These are phyloP conservation scores for Diaporthe sp. DNA, from an alignment of 2,329 filamentous ascomycete species.

Conservation along the genomic window DNA sequence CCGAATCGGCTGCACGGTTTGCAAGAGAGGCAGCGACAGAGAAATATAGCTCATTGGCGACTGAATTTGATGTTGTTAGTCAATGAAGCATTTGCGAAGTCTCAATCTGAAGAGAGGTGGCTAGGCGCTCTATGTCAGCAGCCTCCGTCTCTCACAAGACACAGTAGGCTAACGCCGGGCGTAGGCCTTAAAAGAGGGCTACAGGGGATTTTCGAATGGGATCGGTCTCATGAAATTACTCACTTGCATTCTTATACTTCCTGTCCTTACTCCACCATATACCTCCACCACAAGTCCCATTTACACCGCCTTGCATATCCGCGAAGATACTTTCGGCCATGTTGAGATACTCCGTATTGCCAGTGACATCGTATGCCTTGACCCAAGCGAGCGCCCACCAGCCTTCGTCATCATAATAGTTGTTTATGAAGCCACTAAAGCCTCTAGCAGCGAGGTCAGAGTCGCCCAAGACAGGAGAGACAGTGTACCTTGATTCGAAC, in stretches of 20 bases:
- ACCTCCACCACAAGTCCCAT: conserved; percentile 63
- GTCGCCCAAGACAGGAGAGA: conserved; percentile 41
- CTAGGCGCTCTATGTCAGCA: no score
- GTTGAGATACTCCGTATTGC: conserved; percentile 60
- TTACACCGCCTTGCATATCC: conserved; percentile 63
- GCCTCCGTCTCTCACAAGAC: neutral
- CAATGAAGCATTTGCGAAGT: neutral
- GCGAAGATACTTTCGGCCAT: conserved; percentile 66
- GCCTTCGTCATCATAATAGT: conserved; percentile 72
- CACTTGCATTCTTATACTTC: conserved; percentile 60
- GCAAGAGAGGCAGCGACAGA: conserved; percentile 65
- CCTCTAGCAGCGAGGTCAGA: conserved; percentile 47
- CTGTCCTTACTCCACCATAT: conserved; percentile 69
- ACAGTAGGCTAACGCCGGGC: no score
- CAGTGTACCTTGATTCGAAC: conserved; percentile 53
- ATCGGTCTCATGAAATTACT: neutral
- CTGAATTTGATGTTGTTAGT: conserved; percentile 36
- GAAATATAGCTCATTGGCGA: conserved; percentile 69
- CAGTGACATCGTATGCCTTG: conserved; percentile 64
- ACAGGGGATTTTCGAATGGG: neutral
- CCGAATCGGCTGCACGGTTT: conserved; percentile 55
- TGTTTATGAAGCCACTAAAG: conserved; percentile 63
- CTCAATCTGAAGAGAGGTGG: neutral
- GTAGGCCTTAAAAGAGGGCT: neutral
- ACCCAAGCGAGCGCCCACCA: conserved; percentile 74